phyloP scores from a whole-genome alignment of 495 filamentous ascomycete species.

The Penicillium mononematosum region DNA sequence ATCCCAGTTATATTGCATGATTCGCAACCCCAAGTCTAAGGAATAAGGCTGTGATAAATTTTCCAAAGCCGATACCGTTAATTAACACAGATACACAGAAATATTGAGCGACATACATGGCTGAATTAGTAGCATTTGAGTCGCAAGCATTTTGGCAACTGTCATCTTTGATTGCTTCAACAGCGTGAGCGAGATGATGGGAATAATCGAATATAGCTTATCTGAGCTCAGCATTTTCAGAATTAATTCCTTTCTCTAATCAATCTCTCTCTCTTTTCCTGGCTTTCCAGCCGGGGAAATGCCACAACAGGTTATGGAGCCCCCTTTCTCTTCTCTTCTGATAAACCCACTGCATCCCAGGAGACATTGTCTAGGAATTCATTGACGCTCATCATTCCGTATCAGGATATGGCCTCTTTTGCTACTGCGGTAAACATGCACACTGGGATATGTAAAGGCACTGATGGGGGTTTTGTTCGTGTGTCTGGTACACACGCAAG shows the following conservation, averaged over 20 bases:
- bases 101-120: not conserved
- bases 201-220: not conserved
- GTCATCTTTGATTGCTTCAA: not conserved
- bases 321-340: not conserved
- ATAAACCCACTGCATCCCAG: not conserved
- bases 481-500: not conserved
- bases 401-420: too few species aligned
- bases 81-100: not conserved
- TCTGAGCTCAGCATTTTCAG: not conserved
- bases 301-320: not conserved
- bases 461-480: too few species aligned
- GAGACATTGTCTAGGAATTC: not conserved
- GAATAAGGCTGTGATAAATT: constrained; percentile 2
- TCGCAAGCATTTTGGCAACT: not conserved
- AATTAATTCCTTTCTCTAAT: not conserved
- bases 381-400: too few species aligned
- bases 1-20: constrained; percentile 31
- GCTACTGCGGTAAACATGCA: too few species aligned
- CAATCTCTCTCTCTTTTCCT: not conserved
- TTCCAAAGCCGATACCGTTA: not conserved
- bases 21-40: constrained; percentile 22
- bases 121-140: not conserved
- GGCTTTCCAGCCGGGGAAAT: not conserved
- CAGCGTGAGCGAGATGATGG: not conserved
- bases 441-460: not conserved